Evolutionary conservation across 2,329 filamentous ascomycete genomes (phyloP).

Genomic region (Fusarium paranaense): DNA sequence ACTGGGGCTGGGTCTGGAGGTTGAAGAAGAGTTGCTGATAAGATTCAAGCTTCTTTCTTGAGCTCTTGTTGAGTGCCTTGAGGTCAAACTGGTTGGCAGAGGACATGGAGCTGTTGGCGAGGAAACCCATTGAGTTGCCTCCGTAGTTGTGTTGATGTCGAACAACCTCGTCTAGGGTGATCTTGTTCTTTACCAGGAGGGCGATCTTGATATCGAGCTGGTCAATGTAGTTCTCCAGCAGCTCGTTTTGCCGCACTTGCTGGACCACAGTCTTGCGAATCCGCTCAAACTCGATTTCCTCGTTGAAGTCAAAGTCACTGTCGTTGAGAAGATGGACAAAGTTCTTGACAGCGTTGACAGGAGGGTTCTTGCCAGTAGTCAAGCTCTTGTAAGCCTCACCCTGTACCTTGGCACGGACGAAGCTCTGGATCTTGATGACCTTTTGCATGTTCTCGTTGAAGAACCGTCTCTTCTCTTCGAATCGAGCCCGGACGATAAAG

Average conservation of each 20-base stretch:
- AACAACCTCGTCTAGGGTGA: constrained; percentile 96
- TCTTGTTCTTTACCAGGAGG: constrained; percentile 98
- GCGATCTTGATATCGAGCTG: constrained; percentile 99
- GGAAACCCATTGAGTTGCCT: constrained; percentile 83
- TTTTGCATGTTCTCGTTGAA: constrained; percentile 99
- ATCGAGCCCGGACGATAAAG: constrained; percentile 78
- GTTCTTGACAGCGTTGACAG: constrained; percentile 95
- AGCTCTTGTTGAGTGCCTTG: constrained; percentile 97
- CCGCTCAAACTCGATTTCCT: constrained; percentile 96
- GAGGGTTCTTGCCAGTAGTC: constrained; percentile 95
- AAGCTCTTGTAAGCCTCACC: constrained; percentile 98
- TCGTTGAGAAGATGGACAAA: constrained; percentile 98
- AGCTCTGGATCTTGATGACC: constrained; percentile 98
- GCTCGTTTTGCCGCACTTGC: constrained; percentile 96
- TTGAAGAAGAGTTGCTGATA: constrained; percentile 99
- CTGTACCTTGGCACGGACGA: constrained; percentile 93
- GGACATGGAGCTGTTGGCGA: constrained; percentile 88
- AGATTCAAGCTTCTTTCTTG: constrained; percentile 91
- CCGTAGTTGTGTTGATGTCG: constrained; percentile 97
- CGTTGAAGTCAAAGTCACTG: constrained; percentile 98
- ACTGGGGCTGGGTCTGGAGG: constrained; percentile 95
- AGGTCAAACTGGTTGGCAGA: constrained; percentile 95
- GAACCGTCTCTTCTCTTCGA: constrained; percentile 86
- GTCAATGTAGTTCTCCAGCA: constrained; percentile 97
- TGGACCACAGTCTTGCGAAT: constrained; percentile 96